Conservation (phyloP, 108 stramenopile species). For the Pseudonitzschia multiseries region DNA sequence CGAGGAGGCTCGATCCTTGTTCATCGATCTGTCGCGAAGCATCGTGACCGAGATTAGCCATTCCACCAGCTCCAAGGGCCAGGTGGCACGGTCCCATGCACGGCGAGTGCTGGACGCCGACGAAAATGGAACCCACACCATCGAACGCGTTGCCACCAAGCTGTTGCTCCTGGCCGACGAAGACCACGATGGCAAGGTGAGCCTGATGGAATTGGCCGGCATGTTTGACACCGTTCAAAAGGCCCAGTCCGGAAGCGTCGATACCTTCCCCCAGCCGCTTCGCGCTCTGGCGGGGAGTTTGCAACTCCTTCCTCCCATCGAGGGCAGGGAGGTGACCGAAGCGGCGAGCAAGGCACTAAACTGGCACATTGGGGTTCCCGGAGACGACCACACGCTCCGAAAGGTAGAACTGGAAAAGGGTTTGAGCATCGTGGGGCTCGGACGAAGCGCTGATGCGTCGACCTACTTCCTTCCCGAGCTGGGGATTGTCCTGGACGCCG, state of each 20-base stretch:
- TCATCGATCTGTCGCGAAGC: constrained; percentile 46
- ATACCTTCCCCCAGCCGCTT: constrained; percentile 54
- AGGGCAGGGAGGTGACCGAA: constrained; percentile 32
- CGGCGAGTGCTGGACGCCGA: constrained; percentile 49
- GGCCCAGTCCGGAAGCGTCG: constrained; percentile 28
- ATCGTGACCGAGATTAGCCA: constrained; percentile 49
- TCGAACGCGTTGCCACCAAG: constrained; percentile 50
- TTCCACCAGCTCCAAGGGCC: background rate
- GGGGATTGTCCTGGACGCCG: constrained; percentile 56
- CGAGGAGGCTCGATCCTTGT: constrained; percentile 45
- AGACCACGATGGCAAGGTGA: constrained; percentile 47
- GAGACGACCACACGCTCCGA: constrained; percentile 59
- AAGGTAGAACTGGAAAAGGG: constrained; percentile 39
- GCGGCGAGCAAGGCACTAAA: constrained; percentile 32
- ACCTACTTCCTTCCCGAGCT: constrained; percentile 59
- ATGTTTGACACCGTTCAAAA: constrained; percentile 53
- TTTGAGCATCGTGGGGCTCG: constrained; percentile 44
- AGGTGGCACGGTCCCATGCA: constrained; percentile 50
- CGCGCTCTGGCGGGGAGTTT: constrained; percentile 55
- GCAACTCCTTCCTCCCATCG: constrained; percentile 51
- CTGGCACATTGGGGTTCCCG: constrained; percentile 58
- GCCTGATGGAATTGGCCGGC: constrained; percentile 43
- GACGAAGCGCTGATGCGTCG: constrained; percentile 50
- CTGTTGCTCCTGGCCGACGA: constrained; percentile 48
- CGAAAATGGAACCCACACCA: constrained; percentile 47